Percentiles rank a stretch among this genome's conserved stretches.
Conservation (phyloP, 179 eudicot species). For the Silene coronaria region DNA sequence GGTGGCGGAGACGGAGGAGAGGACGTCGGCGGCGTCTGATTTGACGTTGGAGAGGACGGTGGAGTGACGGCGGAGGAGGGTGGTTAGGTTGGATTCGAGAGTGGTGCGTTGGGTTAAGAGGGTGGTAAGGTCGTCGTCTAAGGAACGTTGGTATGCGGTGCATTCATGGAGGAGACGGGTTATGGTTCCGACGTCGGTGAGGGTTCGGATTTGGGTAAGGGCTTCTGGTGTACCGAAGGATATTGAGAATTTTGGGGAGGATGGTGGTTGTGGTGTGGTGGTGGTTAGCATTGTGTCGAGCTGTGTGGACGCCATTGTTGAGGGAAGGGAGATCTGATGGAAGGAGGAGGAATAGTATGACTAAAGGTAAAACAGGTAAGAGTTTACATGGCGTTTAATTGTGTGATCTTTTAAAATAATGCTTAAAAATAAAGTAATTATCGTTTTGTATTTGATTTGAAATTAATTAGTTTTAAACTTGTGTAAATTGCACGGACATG, state of each 20-base stretch:
- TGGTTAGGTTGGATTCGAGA: conserved; percentile 56
- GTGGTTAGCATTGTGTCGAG: conserved; percentile 9
- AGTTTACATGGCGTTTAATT: no score
- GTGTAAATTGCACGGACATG: no score
- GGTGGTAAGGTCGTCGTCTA: conserved; percentile 51
- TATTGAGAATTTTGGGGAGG: conserved; percentile 24
- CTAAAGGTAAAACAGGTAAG: no score
- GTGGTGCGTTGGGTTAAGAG: conserved; percentile 57
- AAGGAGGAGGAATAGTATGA: no score
- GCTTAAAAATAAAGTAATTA: no score
- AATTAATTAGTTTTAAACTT: no score
- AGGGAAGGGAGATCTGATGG: neutral
- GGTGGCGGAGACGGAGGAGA: conserved; percentile 59
- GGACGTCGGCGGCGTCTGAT: conserved; percentile 50
- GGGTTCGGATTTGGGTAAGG: conserved; percentile 42
- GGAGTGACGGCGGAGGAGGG: conserved; percentile 51
- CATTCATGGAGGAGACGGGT: conserved; percentile 82
- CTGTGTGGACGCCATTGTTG: neutral
- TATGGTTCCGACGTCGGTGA: conserved; percentile 72
- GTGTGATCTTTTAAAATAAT: no score
- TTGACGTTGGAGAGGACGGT: conserved; percentile 45
- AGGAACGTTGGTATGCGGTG: conserved; percentile 73
- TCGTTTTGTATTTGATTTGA: no score
- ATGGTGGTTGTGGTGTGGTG: conserved; percentile 4
- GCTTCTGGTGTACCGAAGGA: conserved; percentile 54